These are phyloP conservation scores for Botryotinia convoluta DNA, from an alignment of 2,329 filamentous ascomycete genomes.

Conservation along the genomic window DNA sequence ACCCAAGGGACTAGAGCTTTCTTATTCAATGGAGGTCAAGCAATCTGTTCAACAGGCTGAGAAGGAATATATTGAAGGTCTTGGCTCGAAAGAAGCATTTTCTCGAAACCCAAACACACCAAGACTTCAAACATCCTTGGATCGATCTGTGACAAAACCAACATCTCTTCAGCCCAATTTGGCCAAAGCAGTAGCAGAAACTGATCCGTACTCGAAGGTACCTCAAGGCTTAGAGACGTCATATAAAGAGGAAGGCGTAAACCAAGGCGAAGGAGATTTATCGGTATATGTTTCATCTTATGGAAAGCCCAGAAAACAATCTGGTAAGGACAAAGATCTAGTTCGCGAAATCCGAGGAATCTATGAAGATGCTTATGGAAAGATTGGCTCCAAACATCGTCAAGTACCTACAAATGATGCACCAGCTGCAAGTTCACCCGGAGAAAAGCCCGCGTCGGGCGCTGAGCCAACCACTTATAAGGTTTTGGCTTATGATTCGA, in stretches of 20 bases:
- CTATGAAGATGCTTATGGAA: slow-evolving; percentile 45
- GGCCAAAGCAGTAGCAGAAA: background rate
- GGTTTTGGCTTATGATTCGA: slow-evolving; percentile 63
- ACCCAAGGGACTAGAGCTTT: slow-evolving; percentile 17
- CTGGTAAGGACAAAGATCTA: slow-evolving; percentile 36
- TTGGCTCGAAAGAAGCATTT: slow-evolving; percentile 25
- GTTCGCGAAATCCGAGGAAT: slow-evolving; percentile 42
- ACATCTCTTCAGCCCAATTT: background rate
- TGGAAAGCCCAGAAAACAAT: slow-evolving; percentile 16
- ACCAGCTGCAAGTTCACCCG: background rate
- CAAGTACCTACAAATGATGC: slow-evolving; percentile 25
- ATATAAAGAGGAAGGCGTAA: slow-evolving; percentile 18
- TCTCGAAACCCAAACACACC: slow-evolving; percentile 29
- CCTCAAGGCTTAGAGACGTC: slow-evolving; percentile 18
- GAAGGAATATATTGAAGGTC: slow-evolving; percentile 30
- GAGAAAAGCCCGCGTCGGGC: background rate
- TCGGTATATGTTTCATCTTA: slow-evolving; percentile 24
- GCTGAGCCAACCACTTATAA: slow-evolving; percentile 51
- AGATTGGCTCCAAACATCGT: slow-evolving; percentile 38
- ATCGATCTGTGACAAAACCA: slow-evolving; percentile 24
- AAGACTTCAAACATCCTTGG: slow-evolving; percentile 36
- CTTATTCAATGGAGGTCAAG: slow-evolving; percentile 24
- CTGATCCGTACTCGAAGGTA: slow-evolving; percentile 18
- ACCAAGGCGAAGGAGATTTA: slow-evolving; percentile 25
- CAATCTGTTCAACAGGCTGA: slow-evolving; percentile 30